Conservation (phyloP, 257 asterid genomes). For the Solanum lignicaule region DNA sequence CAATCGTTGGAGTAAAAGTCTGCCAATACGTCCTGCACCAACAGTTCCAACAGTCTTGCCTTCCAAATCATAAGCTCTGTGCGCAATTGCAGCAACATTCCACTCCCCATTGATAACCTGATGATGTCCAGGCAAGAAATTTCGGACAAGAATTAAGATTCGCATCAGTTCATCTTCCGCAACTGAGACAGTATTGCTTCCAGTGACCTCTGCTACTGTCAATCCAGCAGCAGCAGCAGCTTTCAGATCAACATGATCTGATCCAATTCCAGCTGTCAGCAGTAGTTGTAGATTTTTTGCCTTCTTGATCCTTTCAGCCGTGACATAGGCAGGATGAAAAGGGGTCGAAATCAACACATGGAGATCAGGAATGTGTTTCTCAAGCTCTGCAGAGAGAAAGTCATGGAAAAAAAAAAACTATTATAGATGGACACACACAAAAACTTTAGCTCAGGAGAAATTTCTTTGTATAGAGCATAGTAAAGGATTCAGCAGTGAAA, state of each 20-base stretch:
- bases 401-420: neutral
- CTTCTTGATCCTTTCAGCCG: conserved; percentile 91
- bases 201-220: conserved; percentile 98
- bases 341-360: conserved; percentile 92
- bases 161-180: conserved; percentile 99
- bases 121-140: conserved; percentile 81
- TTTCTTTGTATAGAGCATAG: neutral
- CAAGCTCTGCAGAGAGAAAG: conserved; percentile 61
- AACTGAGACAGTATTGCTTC: conserved; percentile 88
- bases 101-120: conserved; percentile 86
- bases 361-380: conserved; percentile 86
- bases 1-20: conserved; percentile 74
- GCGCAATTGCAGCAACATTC: conserved; percentile 83
- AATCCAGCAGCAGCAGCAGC: conserved; percentile 98
- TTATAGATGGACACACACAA: neutral
- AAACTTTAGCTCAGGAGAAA: neutral
- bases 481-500: neutral
- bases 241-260: conserved; percentile 87
- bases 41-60: conserved; percentile 99
- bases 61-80: conserved; percentile 93
- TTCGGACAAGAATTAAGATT: conserved; percentile 85
- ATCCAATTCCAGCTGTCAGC: conserved; percentile 97
- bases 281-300: conserved; percentile 79
- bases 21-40: conserved; percentile 95
- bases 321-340: conserved; percentile 93